phyloP scores from a whole-genome alignment of 305 asterid genomes.

The Fraxinus baroniana region DNA sequence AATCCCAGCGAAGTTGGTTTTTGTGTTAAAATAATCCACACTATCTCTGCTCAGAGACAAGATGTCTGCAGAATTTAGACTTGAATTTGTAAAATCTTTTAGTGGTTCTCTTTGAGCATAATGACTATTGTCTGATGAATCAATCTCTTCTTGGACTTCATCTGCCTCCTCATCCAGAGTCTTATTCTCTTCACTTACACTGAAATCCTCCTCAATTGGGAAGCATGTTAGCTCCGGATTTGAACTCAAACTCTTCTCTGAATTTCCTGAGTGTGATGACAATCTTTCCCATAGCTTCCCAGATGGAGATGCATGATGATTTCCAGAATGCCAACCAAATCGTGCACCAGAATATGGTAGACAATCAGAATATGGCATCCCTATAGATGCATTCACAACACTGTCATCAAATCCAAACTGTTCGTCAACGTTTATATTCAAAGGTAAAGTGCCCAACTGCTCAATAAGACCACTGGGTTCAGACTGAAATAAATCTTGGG shows the following conservation, averaged over 20 bases:
- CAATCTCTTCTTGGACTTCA: slow-evolving; percentile 38
- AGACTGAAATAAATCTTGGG: slow-evolving; percentile 47
- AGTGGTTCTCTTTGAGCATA: slow-evolving; percentile 49
- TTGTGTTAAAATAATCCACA: slow-evolving; percentile 35
- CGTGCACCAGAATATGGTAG: slow-evolving; percentile 48
- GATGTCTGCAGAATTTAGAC: slow-evolving; percentile 36
- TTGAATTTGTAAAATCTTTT: slow-evolving; percentile 44
- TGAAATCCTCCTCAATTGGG: slow-evolving; percentile 89
- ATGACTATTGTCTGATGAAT: slow-evolving; percentile 34
- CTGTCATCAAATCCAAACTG: slow-evolving; percentile 37
- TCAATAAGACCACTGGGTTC: slow-evolving; percentile 62
- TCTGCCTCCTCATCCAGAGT: slow-evolving; percentile 40
- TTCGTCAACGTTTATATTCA: slow-evolving; percentile 34
- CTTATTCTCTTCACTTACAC: slow-evolving; percentile 61
- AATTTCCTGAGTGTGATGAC: slow-evolving; percentile 60
- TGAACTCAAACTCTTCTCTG: slow-evolving; percentile 67
- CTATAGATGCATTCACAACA: slow-evolving; percentile 37
- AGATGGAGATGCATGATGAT: slow-evolving; percentile 58
- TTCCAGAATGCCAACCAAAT: slow-evolving; percentile 45
- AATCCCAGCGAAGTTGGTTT: slow-evolving; percentile 36
- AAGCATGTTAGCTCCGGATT: slow-evolving; percentile 91
- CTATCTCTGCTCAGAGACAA: slow-evolving; percentile 30
- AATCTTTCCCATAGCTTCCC: slow-evolving; percentile 74
- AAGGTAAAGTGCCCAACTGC: slow-evolving; percentile 40
- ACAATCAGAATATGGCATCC: slow-evolving; percentile 48